Evolutionary conservation across 805 yeast genomes (phyloP).

Genomic region (Alloascoidea africana): DNA sequence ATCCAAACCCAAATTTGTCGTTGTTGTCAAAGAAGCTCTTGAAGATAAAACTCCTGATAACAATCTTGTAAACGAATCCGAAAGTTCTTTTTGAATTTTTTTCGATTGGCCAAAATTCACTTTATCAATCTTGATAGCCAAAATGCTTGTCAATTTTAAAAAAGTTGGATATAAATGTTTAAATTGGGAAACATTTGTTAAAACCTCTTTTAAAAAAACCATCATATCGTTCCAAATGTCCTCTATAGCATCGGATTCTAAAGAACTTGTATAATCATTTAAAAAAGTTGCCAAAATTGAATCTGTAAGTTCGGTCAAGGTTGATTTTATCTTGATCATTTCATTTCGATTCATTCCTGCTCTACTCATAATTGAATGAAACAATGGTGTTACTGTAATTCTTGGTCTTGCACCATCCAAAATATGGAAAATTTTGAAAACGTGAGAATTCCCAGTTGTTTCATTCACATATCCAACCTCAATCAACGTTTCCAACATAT

Average conservation of each 20-base stretch:
- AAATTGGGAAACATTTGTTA: constrained; percentile 30
- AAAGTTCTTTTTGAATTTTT: constrained; percentile 40
- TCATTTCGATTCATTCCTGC: constrained; percentile 12
- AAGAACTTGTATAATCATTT: constrained; percentile 40
- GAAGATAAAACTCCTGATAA: constrained; percentile 9
- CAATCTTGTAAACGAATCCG: constrained; percentile 21
- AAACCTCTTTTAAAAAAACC: constrained; percentile 43
- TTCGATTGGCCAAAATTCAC: constrained; percentile 49
- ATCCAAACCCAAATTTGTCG: constrained; percentile 8
- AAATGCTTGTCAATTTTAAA: constrained; percentile 32
- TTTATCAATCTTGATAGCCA: constrained; percentile 40
- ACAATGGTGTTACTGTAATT: constrained; percentile 50
- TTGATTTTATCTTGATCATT: not conserved
- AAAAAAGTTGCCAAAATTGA: constrained; percentile 35
- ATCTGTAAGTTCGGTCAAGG: constrained; percentile 26
- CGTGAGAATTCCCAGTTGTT: constrained; percentile 13
- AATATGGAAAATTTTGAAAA: constrained; percentile 54
- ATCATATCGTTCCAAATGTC: constrained; percentile 58
- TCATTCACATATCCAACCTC: constrained; percentile 13
- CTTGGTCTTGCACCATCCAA: constrained; percentile 77
- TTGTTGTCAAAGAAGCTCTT: constrained; percentile 13
- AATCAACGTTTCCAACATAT: constrained; percentile 55
- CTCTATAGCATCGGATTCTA: constrained; percentile 65
- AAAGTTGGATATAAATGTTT: constrained; percentile 34
- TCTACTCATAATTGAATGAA: constrained; percentile 37